A percentile compares a stretch with the other conserved stretches of the same genome.
These are phyloP conservation scores for Solanum megistacrolobum DNA, from an alignment of 257 asterid genomes.

Conservation along the genomic window DNA sequence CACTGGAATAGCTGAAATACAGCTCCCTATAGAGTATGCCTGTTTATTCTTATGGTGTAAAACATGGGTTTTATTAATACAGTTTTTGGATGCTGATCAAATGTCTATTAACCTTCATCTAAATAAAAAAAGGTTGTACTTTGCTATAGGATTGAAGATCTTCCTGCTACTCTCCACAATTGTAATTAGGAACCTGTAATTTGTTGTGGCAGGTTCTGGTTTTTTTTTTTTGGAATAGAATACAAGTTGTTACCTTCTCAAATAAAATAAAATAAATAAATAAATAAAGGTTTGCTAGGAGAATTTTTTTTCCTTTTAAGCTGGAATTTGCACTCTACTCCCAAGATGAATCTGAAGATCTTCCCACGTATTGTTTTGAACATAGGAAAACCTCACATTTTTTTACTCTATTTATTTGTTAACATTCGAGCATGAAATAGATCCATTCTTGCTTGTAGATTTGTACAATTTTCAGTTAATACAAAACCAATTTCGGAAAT, in stretches of 20 bases:
- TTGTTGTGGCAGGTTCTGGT: neutral
- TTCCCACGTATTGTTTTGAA: neutral
- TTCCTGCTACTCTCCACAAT: neutral
- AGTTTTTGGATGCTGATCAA: neutral
- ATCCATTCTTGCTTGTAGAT: neutral
- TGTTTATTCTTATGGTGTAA: neutral
- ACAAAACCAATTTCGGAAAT: neutral
- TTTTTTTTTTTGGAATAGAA: neutral
- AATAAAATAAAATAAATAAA: too few species aligned
- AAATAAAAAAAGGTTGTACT: neutral
- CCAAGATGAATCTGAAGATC: neutral
- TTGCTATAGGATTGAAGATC: neutral
- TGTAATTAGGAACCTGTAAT: neutral
- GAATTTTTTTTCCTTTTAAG: neutral
- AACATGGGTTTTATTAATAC: neutral
- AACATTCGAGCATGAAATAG: neutral
- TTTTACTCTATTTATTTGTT: neutral
- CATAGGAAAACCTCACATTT: neutral
- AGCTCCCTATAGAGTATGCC: conserved; percentile 92
- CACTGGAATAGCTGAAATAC: conserved; percentile 96
- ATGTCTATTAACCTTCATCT: neutral
- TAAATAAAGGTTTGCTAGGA: neutral
- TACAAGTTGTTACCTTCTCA: neutral
- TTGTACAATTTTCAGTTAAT: neutral
- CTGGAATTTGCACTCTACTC: neutral